These are phyloP conservation scores for Yarrowia bubula DNA, from an alignment of 805 yeast genomes.

Conservation along the genomic window DNA sequence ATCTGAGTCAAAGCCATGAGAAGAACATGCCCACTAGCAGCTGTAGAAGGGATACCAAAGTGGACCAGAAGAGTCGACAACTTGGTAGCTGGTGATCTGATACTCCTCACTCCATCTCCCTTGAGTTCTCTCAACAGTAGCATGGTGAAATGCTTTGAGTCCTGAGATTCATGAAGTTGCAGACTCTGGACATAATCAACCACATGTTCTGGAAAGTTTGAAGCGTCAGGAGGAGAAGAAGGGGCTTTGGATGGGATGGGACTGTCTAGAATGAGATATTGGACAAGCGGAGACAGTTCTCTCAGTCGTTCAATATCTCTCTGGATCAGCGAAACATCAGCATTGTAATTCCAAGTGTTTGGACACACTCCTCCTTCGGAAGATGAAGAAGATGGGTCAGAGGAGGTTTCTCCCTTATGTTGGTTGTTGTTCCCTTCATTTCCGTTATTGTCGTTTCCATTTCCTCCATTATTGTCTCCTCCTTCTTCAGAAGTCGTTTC, in stretches of 20 bases:
- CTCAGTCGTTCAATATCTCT: neutral
- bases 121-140: conserved; percentile 1
- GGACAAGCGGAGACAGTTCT: conserved; percentile 11
- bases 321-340: neutral
- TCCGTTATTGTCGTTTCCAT: neutral
- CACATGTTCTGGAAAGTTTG: neutral
- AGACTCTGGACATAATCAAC: neutral
- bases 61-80: neutral
- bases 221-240: neutral
- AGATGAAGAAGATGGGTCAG: neutral
- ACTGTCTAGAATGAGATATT: conserved; percentile 1
- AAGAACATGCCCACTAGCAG: neutral
- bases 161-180: neutral
- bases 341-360: neutral
- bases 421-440: neutral
- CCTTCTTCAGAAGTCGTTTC: neutral
- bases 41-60: neutral
- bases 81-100: neutral
- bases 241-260: neutral
- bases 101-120: conserved; percentile 12
- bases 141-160: neutral
- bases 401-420: neutral
- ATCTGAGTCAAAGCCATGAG: conserved; percentile 5
- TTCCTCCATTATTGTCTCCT: neutral
- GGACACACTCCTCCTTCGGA: neutral